Evolutionary conservation across 2,329 filamentous ascomycete species (phyloP).

Genomic region (Knufia petricola): DNA sequence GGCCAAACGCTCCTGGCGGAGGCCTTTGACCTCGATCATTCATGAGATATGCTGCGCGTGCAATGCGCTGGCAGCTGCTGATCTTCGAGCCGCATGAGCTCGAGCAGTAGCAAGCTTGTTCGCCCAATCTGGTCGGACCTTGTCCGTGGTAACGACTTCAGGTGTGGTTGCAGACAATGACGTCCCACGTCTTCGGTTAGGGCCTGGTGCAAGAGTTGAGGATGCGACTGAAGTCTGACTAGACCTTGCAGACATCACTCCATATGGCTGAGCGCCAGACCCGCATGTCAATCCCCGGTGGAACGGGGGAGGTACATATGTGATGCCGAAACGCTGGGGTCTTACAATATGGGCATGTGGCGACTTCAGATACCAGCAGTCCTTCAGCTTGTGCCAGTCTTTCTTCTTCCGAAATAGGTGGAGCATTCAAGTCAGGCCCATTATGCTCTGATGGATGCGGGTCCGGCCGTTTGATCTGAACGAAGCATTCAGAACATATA

Average conservation of each 20-base stretch:
- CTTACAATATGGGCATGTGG: slow-evolving; percentile 88
- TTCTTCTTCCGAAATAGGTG: slow-evolving; percentile 27
- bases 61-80: slow-evolving; percentile 84
- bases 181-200: slow-evolving; percentile 48
- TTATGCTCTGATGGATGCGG: slow-evolving; percentile 79
- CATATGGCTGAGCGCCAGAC: slow-evolving; percentile 41
- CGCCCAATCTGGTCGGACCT: slow-evolving; percentile 90
- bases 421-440: slow-evolving; percentile 33
- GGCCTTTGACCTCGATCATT: slow-evolving; percentile 23
- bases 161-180: slow-evolving; percentile 74
- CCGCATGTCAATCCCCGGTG: slow-evolving; percentile 69
- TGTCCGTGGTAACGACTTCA: slow-evolving; percentile 84
- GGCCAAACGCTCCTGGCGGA: slow-evolving; percentile 48
- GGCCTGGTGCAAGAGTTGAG: slow-evolving; percentile 30
- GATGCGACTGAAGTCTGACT: slow-evolving; percentile 73
- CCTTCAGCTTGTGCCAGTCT: slow-evolving; percentile 39
- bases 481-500: slow-evolving; percentile 97
- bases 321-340: slow-evolving; percentile 94
- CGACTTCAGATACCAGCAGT: slow-evolving; percentile 78
- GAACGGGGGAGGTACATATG: slow-evolving; percentile 82
- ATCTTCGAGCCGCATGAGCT: slow-evolving; percentile 72
- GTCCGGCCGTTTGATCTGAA: slow-evolving; percentile 92
- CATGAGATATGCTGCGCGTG: slow-evolving; percentile 94
- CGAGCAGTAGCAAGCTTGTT: slow-evolving; percentile 78
- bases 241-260: slow-evolving; percentile 63